phyloP scores from a whole-genome alignment of 1,284 basidiomycete species.

The Pascua guehoae region DNA sequence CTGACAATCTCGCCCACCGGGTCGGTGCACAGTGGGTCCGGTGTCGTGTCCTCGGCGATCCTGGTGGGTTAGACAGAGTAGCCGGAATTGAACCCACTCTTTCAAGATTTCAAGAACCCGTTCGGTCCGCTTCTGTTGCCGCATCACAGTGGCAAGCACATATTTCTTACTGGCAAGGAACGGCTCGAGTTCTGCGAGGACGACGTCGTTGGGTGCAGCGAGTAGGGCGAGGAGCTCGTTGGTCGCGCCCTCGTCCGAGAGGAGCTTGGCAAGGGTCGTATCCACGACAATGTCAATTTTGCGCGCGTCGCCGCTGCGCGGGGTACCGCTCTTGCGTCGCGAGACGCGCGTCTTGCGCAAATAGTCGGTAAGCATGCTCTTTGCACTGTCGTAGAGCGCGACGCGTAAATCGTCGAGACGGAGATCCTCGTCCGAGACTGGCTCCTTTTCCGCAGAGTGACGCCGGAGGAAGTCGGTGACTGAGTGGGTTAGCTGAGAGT shows the following conservation, averaged over 20 bases:
- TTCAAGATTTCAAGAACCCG: conserved; percentile 67
- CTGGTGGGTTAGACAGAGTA: conserved; percentile 49
- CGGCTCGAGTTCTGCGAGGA: conserved; percentile 63
- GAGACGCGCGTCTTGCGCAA: conserved; percentile 46
- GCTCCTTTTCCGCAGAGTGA: conserved; percentile 1
- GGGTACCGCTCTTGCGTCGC: conserved; percentile 41
- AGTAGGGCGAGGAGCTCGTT: conserved; percentile 63
- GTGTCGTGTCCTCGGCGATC: conserved; percentile 65
- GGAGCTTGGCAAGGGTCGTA: conserved; percentile 72
- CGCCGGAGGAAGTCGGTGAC: conserved; percentile 12
- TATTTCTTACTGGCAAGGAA: conserved; percentile 61
- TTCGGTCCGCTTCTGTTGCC: conserved; percentile 57
- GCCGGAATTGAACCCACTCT: conserved; percentile 57
- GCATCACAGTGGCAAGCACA: conserved; percentile 63
- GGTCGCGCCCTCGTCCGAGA: conserved; percentile 61
- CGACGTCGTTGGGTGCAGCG: conserved; percentile 58
- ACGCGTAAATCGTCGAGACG: conserved; percentile 23
- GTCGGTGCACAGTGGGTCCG: conserved; percentile 63
- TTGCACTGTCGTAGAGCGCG: conserved; percentile 41
- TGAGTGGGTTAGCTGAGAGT: conserved; percentile 5
- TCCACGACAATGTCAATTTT: conserved; percentile 62
- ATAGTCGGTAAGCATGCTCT: conserved; percentile 46
- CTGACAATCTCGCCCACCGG: conserved; percentile 66
- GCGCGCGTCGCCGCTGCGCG: conserved; percentile 34
- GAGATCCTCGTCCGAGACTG: conserved; percentile 20